Evolutionary conservation across 371 early-diverging fungal species (phyloP), one percentile per base, ranked within the genome.

Genomic region (Lichtheimia corymbifera): DNA sequence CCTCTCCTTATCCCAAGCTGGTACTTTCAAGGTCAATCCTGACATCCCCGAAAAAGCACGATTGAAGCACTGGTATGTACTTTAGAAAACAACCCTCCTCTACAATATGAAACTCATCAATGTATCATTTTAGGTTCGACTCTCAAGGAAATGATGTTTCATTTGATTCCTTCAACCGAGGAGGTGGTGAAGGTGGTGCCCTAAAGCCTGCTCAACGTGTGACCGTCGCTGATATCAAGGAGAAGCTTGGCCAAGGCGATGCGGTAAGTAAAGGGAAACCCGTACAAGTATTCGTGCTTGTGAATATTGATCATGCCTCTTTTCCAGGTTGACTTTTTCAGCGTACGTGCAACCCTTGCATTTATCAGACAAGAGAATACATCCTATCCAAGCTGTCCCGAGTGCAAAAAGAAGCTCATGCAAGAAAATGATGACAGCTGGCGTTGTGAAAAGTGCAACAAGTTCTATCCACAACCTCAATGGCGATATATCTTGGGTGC

Each of bases 401-500:
- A 77, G 17, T 98, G 98, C 73, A 90, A 84, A 66, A 98, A 97
- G 77, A 98, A 98, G 85, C 85, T 94, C 43, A 74, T 76, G 15
- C 77, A 86, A 45, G 86, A 88, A 25, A 11, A 17, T 22, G 71
- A 59, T 5, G 75, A 54, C 11, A 78, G 80, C n/a, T 98, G 95
- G 96, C 74, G 93, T 45, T 99, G 99, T 71, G 97, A 97, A 63
- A 96, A 94, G 68, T 98, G 98, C 72, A 78, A 88, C 63, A 80
- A 79, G 57, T 63, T 73, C 1, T 88, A 70, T 63, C 83, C 83
- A 2, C 70, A 68, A 0, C 96, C 96, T 5, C 74, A 84, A 0
- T 92, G 93, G 78, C 75, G 93, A 64, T 98, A 95, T 70, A 86
- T 97, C 50, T 67, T 93, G 61, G 78, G 84, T 3, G 45, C 89